Base-by-base conservation (phyloP, 2,329 filamentous ascomycete species). In the Ophiostoma tasmaniense region DNA sequence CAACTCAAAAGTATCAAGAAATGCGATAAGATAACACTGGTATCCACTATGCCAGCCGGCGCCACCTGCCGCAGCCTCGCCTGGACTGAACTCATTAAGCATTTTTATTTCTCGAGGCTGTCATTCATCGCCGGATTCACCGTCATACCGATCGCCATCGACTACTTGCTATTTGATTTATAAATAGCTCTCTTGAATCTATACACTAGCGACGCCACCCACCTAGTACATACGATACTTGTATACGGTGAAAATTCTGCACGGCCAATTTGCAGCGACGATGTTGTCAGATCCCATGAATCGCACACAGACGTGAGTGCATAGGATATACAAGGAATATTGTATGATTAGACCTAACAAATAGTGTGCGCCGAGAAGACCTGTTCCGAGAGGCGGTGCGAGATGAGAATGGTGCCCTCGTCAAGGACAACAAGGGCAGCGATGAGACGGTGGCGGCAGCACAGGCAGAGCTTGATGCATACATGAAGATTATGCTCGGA, bases 401-500 rank as follows among this genome's bases (percentile, higher is more conserved):
- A 3, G 64, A 20, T 3, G 67, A 64, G 30, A 39, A 30, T 25
- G 25, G 55, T 3, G 2, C 1, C 17, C 13, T 13, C 33, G 33
- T 2, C 37, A 10, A 5, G 62, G 20, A 17, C 33, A 28, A 0
- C 11, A 22, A 17, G 3, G 28, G 1, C 11, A 20, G 11, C 3
- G 68, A 67, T 10, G 33, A 37, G 10, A 66, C 33, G 17, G 64
- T 61, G 2, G 66, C 52, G 1, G 70, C 68, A 0, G 67, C 69
- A 2, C 71, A 69, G 0, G 70, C 72, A 1, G 72, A 71, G 1
- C 66, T 73, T 1, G 71, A 71, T 11, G 68, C 69, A n/a, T 71
- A 71, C 42, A 71, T 73, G 70, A 66, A 68, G 5, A 30, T 20
- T 42, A 55, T 33, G 4, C 52, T 73, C 1, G 69, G 59, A 0